These are phyloP conservation scores for Fusarium chaquense DNA, from an alignment of 2,329 filamentous ascomycete species.

Conservation along the genomic window DNA sequence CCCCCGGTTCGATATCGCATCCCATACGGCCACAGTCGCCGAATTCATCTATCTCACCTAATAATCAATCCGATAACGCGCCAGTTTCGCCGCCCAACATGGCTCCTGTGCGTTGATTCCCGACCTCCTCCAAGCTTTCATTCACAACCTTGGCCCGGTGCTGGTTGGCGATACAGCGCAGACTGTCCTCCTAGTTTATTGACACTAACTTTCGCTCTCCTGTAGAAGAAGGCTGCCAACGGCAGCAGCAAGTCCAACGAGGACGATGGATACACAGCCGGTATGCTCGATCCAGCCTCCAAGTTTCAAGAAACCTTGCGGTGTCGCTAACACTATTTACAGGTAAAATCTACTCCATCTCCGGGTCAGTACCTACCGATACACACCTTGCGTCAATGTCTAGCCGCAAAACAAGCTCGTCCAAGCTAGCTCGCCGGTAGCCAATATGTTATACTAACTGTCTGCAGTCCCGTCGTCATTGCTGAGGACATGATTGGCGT, in stretches of 20 bases:
- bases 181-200: slow-evolving; percentile 22
- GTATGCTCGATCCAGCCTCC: slow-evolving; percentile 50
- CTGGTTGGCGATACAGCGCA: slow-evolving; percentile 30
- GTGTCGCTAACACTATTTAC: slow-evolving; percentile 45
- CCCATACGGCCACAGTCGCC: slow-evolving; percentile 50
- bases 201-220: slow-evolving; percentile 34
- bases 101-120: slow-evolving; percentile 65
- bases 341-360: slow-evolving; percentile 73
- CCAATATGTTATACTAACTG: slow-evolving; percentile 49
- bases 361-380: slow-evolving; percentile 63
- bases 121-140: slow-evolving; percentile 34
- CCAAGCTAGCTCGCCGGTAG: slow-evolving; percentile 7
- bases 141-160: slow-evolving; percentile 3
- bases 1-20: slow-evolving; percentile 51
- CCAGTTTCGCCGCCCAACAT: slow-evolving; percentile 59
- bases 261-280: slow-evolving; percentile 55
- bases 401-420: slow-evolving; percentile 10
- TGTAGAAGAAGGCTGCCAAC: slow-evolving; percentile 47
- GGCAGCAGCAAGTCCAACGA: slow-evolving; percentile 49
- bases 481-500: slow-evolving; percentile 99
- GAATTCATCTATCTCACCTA: slow-evolving; percentile 44
- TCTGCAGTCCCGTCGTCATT: slow-evolving; percentile 84
- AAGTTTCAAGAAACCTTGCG: slow-evolving; percentile 27
- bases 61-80: slow-evolving; percentile 43
- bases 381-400: slow-evolving; percentile 1